These are phyloP conservation scores for Neonectria neomacrospora DNA, from an alignment of 2,329 filamentous ascomycete species.

Conservation along the genomic window DNA sequence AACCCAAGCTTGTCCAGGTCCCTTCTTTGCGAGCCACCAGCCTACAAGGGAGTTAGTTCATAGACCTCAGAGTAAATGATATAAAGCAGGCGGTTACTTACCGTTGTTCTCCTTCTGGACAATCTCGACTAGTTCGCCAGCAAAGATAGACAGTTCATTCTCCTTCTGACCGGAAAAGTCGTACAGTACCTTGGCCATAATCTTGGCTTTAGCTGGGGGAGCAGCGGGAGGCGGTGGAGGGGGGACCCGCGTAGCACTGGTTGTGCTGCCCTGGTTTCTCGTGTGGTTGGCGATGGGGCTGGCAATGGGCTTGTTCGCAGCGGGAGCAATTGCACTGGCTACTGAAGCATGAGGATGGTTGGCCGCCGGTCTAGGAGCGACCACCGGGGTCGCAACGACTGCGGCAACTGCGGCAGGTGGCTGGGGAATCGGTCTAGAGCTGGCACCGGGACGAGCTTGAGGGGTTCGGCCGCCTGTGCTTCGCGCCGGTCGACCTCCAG, in stretches of 20 bases:
- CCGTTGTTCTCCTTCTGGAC: slow-evolving; percentile 96
- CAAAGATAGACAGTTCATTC: slow-evolving; percentile 84
- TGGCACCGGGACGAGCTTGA: slow-evolving; percentile 56
- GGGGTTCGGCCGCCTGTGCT: slow-evolving; percentile 63
- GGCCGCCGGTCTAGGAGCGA: slow-evolving; percentile 11
- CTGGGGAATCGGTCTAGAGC: slow-evolving; percentile 48
- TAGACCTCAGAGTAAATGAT: background rate
- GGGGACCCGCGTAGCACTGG: slow-evolving; percentile 65
- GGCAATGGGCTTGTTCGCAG: slow-evolving; percentile 49
- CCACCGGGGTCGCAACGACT: slow-evolving; percentile 40
- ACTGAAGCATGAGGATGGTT: slow-evolving; percentile 25
- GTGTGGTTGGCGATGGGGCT: slow-evolving; percentile 61
- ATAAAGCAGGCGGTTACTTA: slow-evolving; percentile 58
- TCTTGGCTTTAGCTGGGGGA: slow-evolving; percentile 70
- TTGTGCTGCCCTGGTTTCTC: slow-evolving; percentile 64
- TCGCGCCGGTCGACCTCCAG: slow-evolving; percentile 82
- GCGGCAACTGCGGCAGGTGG: slow-evolving; percentile 47
- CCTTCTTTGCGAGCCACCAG: slow-evolving; percentile 93
- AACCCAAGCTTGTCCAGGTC: slow-evolving; percentile 84
- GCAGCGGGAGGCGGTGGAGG: slow-evolving; percentile 76
- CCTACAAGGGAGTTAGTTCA: slow-evolving; percentile 65
- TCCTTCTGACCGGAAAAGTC: slow-evolving; percentile 87
- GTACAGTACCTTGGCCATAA: slow-evolving; percentile 90
- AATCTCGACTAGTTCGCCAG: slow-evolving; percentile 86
- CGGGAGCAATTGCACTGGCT: slow-evolving; percentile 32